Conservation (phyloP, 495 filamentous ascomycete genomes). For the Podospora pseudopauciseta region DNA sequence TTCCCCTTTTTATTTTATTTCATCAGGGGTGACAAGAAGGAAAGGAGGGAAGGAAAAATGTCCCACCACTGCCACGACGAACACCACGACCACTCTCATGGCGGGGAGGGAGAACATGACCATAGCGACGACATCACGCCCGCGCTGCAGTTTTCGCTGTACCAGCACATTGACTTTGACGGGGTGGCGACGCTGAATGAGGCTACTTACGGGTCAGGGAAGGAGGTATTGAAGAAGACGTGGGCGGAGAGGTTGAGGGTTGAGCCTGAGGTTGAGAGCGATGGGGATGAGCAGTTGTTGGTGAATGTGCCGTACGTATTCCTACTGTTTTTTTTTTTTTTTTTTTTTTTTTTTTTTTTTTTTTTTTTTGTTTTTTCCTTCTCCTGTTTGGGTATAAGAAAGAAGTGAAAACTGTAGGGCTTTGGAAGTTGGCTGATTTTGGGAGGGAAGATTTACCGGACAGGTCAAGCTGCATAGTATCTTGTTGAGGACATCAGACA, state of each 20-base stretch:
- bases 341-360: too few relatives aligned
- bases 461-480: slow-evolving; percentile 89
- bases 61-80: slow-evolving; percentile 46
- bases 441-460: slow-evolving; percentile 70
- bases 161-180: slow-evolving; percentile 87
- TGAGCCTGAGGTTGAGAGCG: slow-evolving; percentile 73
- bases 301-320: slow-evolving; percentile 80
- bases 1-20: neutral
- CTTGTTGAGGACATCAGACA: slow-evolving; percentile 71
- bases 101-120: slow-evolving; percentile 53
- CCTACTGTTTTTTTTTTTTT: neutral
- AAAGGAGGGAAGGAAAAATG: slow-evolving; percentile 31
- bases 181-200: slow-evolving; percentile 85
- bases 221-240: slow-evolving; percentile 78
- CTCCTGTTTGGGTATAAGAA: too few relatives aligned
- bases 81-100: slow-evolving; percentile 37
- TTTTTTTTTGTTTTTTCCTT: too few relatives aligned
- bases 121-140: slow-evolving; percentile 89
- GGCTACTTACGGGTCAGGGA: slow-evolving; percentile 59
- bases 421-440: too few relatives aligned
- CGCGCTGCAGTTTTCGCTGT: slow-evolving; percentile 80
- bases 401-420: too few relatives aligned
- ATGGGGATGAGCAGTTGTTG: slow-evolving; percentile 88
- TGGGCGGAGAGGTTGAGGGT: slow-evolving; percentile 74
- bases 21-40: too few relatives aligned